These are phyloP conservation scores for Protomyces inundatus DNA, from an alignment of 1,139 yeast genomes.

Conservation along the genomic window DNA sequence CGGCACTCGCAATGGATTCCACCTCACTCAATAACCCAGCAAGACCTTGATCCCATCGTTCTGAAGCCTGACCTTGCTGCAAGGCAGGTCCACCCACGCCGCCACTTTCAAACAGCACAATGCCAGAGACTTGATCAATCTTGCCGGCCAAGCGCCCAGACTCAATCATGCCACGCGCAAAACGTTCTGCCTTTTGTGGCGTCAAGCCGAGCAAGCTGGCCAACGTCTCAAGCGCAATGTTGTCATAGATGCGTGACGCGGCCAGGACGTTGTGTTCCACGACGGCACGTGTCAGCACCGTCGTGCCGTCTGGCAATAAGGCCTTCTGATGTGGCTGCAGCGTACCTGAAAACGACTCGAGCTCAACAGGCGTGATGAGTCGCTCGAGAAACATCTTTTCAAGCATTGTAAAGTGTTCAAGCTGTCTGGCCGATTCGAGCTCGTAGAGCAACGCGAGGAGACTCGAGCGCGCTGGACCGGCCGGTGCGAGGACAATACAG, in stretches of 20 bases:
- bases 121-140: conserved; percentile 39
- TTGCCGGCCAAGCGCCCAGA: conserved; percentile 39
- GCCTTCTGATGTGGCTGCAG: conserved; percentile 37
- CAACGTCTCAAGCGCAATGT: conserved; percentile 36
- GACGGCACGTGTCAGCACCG: conserved; percentile 38
- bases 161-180: conserved; percentile 39
- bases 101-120: conserved; percentile 35
- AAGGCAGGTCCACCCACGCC: neutral
- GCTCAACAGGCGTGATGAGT: conserved; percentile 36
- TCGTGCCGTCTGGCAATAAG: conserved; percentile 36
- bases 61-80: conserved; percentile 26
- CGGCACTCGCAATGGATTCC: conserved; percentile 31
- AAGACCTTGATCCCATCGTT: conserved; percentile 38
- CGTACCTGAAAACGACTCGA: conserved; percentile 34
- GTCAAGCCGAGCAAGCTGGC: conserved; percentile 36
- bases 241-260: conserved; percentile 38
- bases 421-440: conserved; percentile 37
- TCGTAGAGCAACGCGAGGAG: conserved; percentile 36
- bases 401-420: conserved; percentile 34
- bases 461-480: conserved; percentile 40
- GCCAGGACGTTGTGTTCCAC: conserved; percentile 41
- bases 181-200: conserved; percentile 36
- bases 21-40: conserved; percentile 34
- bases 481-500: conserved; percentile 39
- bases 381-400: conserved; percentile 38